Base-by-base conservation (phyloP, 768 basidiomycete genomes). In the Mycena polygramma region DNA sequence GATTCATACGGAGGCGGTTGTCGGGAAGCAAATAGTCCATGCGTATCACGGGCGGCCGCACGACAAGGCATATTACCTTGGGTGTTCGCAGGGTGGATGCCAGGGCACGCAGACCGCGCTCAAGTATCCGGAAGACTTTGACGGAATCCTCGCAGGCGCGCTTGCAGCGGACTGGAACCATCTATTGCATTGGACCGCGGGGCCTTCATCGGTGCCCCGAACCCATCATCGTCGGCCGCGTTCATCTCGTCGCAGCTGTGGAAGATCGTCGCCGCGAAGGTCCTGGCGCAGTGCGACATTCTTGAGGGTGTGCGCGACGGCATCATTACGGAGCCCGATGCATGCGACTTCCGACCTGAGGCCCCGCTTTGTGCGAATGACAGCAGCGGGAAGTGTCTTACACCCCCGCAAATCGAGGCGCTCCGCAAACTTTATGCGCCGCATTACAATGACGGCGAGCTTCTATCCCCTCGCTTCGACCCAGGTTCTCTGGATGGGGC, bases 11-110 rank as follows among this genome's bases (percentile, higher is more conserved):
- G 73, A 71, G 43, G 71, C 70, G 1, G 69, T 77, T 17, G 53
- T 77, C 24, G 77, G 75, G 3, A 79, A 79, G 46, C 72, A 73
- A 36, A 69, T 79, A 30, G 69, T 73, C 14, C 69, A 74, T 15
- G 64, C 67, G 17, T 79, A 75, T 57, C 78, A 79, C 68, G 71
- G 70, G n/a, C 62, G 52, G 3, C 57, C 62, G 17, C 72, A 74
- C 52, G 22, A 39, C 57, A 77, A 77, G 53, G 68, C 75, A 17
- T 79, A 78, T 51, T 79, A 72, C 41, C 46, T 74, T 17, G 79
- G 79, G 17, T 79, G 79, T 66, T 77, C 76, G 1, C 76, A 71
- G 1, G 78, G 77, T 7, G 78, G 78, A 11, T 73, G 78, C 30
- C 77, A 78, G 66, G 79, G 74, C 8, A 71, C 73, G 11, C 74